Evolutionary conservation across 2,329 filamentous ascomycete genomes (phyloP).

Genomic region (Calonectria pseudoreteaudii): DNA sequence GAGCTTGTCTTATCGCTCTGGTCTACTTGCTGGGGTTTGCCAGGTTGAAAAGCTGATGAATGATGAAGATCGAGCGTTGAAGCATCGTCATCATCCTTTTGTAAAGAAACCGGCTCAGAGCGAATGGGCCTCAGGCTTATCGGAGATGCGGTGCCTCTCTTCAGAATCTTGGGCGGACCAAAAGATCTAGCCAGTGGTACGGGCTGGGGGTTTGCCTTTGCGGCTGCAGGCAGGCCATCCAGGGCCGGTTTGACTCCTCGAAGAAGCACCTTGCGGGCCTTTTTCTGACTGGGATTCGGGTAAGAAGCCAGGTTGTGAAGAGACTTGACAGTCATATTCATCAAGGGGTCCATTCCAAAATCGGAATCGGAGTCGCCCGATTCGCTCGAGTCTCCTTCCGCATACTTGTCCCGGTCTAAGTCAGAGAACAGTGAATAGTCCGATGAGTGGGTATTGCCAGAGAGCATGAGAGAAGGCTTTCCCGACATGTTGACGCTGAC

Average conservation of each 20-base stretch:
- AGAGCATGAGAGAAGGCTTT: conserved; percentile 41
- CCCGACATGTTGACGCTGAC: conserved; percentile 41
- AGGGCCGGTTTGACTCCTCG: conserved; percentile 43
- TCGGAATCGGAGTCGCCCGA: conserved; percentile 47
- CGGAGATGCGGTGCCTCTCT: conserved; percentile 11
- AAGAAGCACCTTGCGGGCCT: conserved; percentile 60
- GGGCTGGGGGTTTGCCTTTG: conserved; percentile 26
- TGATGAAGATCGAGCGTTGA: conserved; percentile 19
- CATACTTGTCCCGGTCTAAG: conserved; percentile 29
- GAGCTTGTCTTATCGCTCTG: conserved; percentile 26
- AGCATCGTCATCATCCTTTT: conserved; percentile 22
- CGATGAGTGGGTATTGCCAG: conserved; percentile 40
- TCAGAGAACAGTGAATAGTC: conserved; percentile 33
- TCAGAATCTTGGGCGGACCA: conserved; percentile 23
- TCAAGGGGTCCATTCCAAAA: conserved; percentile 46
- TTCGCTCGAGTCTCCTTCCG: conserved; percentile 39
- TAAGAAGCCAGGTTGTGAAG: conserved; percentile 68
- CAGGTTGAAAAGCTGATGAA: conserved; percentile 14
- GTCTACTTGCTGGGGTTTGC: conserved; percentile 26
- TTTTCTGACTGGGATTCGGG: conserved; percentile 65
- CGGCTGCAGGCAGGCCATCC: conserved; percentile 21
- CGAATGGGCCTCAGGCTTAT: conserved; percentile 16
- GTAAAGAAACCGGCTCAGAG: conserved; percentile 25
- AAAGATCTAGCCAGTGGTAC: conserved; percentile 18
- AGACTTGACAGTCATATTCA: conserved; percentile 59